A percentile compares a stretch with the other conserved stretches of the same genome.
Evolutionary conservation across 495 filamentous ascomycete genomes (phyloP).

Genomic region (Hypoxylon subgilvum): DNA sequence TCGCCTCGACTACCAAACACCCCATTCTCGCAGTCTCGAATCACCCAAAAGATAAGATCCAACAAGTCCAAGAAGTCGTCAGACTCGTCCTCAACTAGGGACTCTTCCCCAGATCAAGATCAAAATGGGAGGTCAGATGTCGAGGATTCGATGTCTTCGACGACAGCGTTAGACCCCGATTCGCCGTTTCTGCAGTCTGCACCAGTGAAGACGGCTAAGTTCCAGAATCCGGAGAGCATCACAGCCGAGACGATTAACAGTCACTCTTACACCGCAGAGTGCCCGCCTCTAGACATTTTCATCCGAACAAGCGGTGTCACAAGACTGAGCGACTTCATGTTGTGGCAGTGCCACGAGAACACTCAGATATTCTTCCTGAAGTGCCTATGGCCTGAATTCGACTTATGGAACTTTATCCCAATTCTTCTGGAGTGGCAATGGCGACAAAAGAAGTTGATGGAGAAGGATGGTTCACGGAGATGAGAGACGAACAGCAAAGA

Average conservation of each 20-base stretch:
- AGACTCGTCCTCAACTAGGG: slow-evolving; percentile 55
- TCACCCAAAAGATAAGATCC: slow-evolving; percentile 79
- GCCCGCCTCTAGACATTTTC: slow-evolving; percentile 86
- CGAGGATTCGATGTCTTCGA: slow-evolving; percentile 64
- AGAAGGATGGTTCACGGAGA: slow-evolving; percentile 48
- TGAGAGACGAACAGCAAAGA: slow-evolving; percentile 18
- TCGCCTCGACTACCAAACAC: slow-evolving; percentile 66
- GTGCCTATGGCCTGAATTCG: slow-evolving; percentile 95
- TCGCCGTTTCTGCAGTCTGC: slow-evolving; percentile 50
- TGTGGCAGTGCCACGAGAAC: slow-evolving; percentile 94
- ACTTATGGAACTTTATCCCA: slow-evolving; percentile 91
- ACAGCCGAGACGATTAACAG: slow-evolving; percentile 75
- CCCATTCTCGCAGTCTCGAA: slow-evolving; percentile 84
- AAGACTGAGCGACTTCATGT: slow-evolving; percentile 93
- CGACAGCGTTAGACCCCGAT: slow-evolving; percentile 53
- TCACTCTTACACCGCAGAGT: slow-evolving; percentile 82
- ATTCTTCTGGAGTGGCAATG: slow-evolving; percentile 93
- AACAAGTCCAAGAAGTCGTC: slow-evolving; percentile 54
- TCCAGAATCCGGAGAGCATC: slow-evolving; percentile 79
- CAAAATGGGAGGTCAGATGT: slow-evolving; percentile 48
- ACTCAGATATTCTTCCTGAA: slow-evolving; percentile 92
- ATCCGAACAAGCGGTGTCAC: slow-evolving; percentile 91
- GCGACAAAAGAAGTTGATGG: slow-evolving; percentile 60
- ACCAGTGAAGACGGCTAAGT: slow-evolving; percentile 34
- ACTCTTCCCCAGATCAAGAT: slow-evolving; percentile 46